Percentiles rank a stretch among this genome's conserved stretches.
These are phyloP conservation scores for Blastobotrys capitulatus DNA, from an alignment of 1,139 yeast species.

Conservation along the genomic window DNA sequence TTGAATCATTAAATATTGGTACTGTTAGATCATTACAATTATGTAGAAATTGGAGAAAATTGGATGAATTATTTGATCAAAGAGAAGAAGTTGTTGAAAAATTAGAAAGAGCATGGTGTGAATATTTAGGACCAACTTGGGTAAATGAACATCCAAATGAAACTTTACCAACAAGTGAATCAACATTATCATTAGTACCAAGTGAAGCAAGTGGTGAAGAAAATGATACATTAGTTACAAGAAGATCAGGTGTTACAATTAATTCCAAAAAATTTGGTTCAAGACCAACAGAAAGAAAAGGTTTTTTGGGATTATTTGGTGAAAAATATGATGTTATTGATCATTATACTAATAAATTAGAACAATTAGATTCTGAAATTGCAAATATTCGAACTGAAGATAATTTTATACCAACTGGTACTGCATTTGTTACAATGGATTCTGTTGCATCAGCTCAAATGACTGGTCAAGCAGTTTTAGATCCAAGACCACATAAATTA, in stretches of 20 bases:
- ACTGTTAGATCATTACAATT: conserved; percentile 69
- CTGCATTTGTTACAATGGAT: conserved; percentile 80
- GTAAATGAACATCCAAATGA: conserved; percentile 8
- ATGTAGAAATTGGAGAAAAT: conserved; percentile 77
- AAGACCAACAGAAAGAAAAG: conserved; percentile 41
- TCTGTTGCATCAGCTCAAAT: conserved; percentile 83
- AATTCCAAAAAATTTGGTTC: not conserved
- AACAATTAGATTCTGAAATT: conserved; percentile 54
- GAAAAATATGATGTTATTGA: conserved; percentile 58
- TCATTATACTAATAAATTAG: conserved; percentile 51
- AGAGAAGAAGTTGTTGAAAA: conserved; percentile 49
- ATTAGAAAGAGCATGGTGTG: conserved; percentile 73
- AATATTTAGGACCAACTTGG: conserved; percentile 48
- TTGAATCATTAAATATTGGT: conserved; percentile 75
- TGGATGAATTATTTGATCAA: conserved; percentile 59
- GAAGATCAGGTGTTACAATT: not conserved
- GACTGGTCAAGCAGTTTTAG: conserved; percentile 83
- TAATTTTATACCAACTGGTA: conserved; percentile 38
- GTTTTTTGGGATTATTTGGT: conserved; percentile 50
- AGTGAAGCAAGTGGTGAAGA: conserved; percentile 11
- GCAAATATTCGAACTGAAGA: conserved; percentile 42
- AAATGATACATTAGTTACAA: not conserved
- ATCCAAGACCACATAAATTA: conserved; percentile 68
- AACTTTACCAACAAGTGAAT: conserved; percentile 1
- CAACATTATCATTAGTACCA: not conserved